Evolutionary conservation across 2,329 filamentous ascomycete genomes (phyloP), one percentile per base, ranked within the genome.

Genomic region (Didymella glomerata): DNA sequence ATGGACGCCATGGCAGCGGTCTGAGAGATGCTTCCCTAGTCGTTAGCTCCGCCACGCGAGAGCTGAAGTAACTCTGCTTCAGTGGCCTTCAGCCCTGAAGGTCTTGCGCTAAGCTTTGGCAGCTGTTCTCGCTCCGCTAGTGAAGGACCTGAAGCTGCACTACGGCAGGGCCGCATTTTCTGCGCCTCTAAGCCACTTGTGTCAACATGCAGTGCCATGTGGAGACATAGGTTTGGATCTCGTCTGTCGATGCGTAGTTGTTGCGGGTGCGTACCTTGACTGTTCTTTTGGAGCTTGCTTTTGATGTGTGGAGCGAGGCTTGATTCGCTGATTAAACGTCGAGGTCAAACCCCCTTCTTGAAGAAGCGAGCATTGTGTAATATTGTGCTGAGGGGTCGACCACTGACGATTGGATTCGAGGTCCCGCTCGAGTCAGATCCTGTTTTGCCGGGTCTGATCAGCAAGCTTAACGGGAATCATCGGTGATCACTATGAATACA

Each of bases 231-330:
- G 22, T 50, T 36, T n/a, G 25, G 25, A 3, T 40, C 20, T 4
- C 25, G 24, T 45, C 13, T 16, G 24, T 53, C 27, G 42, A 34
- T 32, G 25, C 14, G 28, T 22, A 9, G 7, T 42, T 42, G 8
- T 34, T 48, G 22, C 32, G 20, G 42, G 20, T 41, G 49, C 27
- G 14, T 40, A 36, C 48, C 44, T 53, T 38, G 24, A n/a, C 28
- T 40, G 45, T 47, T 49, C 27, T 36, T 47, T 58, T 40, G 20
- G 9, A 32, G 28, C 36, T 48, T 48, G 30, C 48, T 48, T 32
- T 58, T 32, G 45, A 22, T 18, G 22, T 40, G 27, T 14, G 13
- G 22, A n/a, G 30, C 34, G n/a, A 25, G 3, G 25, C 32, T 3
- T 48, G 42, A 41, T 38, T 45, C 38, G n/a, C 30, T 13, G n/a